Base-by-base conservation (phyloP, 306 rosid species). In the Sophora flavescens region DNA sequence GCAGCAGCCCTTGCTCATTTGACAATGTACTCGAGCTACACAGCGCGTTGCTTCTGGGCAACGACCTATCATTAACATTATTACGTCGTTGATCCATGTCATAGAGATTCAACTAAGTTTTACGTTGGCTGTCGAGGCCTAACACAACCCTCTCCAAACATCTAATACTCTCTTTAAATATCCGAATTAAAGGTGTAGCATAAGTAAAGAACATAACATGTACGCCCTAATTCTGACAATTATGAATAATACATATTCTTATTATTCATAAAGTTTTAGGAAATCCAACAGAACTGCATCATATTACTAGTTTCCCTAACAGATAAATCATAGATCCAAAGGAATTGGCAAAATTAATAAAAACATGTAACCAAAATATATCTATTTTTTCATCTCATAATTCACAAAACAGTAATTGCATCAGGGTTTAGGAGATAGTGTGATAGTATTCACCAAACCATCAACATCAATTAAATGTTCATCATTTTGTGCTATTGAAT, bases 331-430 rank as follows among this genome's bases (percentile, higher is more conserved):
- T n/a, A 14, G 4, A 41, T 63, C 64, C 10, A 9, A 35, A 48
- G 45, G 8, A 57, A 71, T 44, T 47, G 54, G n/a, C 5, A 15
- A 45, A 70, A 15, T 32, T 0, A 35, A 52, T 16, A 7, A 30
- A 58, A 75, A 68, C 39, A 75, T 13, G 15, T 41, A 38, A n/a
- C 63, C 52, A 18, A 70, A 42, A 48, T 35, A 42, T 28, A 47
- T n/a, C 63, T 5, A 16, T 8, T 38, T 50, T 15, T 17, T 38
- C 6, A 54, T 36, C 68, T 35, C 45, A 74, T 28, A 16, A 57
- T 79, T 57, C 71, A 70, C 62, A 63, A n/a, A 58, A 80, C 66
- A 79, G 69, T 70, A 30, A 56, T 70, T 57, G 72, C 51, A 54
- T 17, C 78, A 79, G 0, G 60, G 28, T 57, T 79, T 57, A 10